phyloP scores from a whole-genome alignment of 2,329 filamentous ascomycete genomes.

The Exophiala oligosperma region DNA sequence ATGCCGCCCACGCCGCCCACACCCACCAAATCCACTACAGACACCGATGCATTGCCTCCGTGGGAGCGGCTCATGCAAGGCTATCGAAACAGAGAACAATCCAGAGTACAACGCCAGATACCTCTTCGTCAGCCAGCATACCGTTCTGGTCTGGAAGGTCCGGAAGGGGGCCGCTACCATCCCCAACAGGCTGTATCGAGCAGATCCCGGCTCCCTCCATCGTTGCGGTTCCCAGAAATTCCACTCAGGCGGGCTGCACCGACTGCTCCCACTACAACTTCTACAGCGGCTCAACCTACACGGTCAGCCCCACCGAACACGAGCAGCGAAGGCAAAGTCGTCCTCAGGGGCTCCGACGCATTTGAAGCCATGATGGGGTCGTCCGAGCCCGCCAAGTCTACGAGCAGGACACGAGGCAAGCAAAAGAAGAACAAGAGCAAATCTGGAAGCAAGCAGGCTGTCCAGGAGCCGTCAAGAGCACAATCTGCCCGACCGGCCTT shows the following conservation, averaged over 20 bases:
- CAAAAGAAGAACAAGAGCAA: not conserved
- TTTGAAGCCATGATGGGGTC: slow-evolving; percentile 1
- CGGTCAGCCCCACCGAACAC: not conserved
- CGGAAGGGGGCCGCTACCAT: no score
- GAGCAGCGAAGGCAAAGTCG: slow-evolving; percentile 13
- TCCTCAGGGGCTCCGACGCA: slow-evolving; percentile 7
- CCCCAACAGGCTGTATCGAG: no score
- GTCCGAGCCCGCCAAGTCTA: not conserved
- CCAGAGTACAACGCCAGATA: no score
- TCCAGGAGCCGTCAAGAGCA: not conserved
- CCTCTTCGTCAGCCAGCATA: no score
- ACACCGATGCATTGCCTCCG: no score
- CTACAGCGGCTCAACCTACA: not conserved
- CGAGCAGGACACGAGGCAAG: not conserved
- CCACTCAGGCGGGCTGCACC: not conserved
- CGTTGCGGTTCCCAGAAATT: no score
- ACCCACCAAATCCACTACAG: no score
- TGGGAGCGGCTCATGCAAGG: no score
- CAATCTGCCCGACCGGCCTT: not conserved
- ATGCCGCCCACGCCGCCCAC: not conserved
- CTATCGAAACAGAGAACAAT: no score
- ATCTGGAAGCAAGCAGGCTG: not conserved
- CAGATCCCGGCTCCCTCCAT: no score
- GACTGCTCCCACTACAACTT: not conserved
- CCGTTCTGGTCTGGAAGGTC: no score